Evolutionary conservation across 495 filamentous ascomycete species (phyloP).

Genomic region (Neurospora sp.): DNA sequence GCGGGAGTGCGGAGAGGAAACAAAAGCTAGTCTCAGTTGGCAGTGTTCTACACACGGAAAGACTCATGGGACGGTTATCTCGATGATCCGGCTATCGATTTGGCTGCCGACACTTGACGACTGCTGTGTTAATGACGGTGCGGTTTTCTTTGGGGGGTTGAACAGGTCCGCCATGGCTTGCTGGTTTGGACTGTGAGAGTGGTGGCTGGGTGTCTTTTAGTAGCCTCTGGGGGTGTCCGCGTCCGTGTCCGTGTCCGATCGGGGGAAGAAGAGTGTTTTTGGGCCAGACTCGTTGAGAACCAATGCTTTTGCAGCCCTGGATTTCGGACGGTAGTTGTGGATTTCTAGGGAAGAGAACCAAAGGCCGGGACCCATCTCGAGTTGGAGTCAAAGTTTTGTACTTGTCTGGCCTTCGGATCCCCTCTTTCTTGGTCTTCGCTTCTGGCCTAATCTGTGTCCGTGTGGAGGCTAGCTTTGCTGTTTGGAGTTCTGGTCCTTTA

Average conservation of each 20-base stretch:
- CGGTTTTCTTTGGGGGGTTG: conserved; percentile 5
- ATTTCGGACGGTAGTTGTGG: conserved; percentile 4
- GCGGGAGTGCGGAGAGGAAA: conserved; percentile 52
- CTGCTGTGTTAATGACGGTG: conserved; percentile 28
- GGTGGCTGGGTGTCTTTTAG: not conserved
- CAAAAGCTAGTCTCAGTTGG: conserved; percentile 82
- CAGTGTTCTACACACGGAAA: conserved; percentile 60
- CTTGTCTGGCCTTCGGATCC: conserved; percentile 55
- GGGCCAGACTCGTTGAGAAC: conserved; percentile 8
- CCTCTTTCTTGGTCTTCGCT: conserved; percentile 9
- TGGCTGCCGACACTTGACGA: conserved; percentile 28
- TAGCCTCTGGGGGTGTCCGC: conserved; percentile 4
- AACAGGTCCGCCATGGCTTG: conserved; percentile 3
- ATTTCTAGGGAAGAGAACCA: conserved; percentile 2
- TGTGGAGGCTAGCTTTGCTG: conserved; percentile 15
- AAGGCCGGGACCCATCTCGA: conserved; percentile 73
- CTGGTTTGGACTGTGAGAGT: not conserved
- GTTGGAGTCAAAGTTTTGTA: conserved; percentile 92
- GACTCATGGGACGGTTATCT: conserved; percentile 31
- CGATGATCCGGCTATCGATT: conserved; percentile 24
- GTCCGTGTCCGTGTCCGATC: not conserved
- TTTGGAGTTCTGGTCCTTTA: conserved; percentile 7
- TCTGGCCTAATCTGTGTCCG: conserved; percentile 9
- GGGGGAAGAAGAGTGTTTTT: not conserved
- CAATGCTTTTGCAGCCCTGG: conserved; percentile 3